phyloP scores from a whole-genome alignment of 2,329 filamentous ascomycete species.

The Nothomitra cinnamomea region DNA sequence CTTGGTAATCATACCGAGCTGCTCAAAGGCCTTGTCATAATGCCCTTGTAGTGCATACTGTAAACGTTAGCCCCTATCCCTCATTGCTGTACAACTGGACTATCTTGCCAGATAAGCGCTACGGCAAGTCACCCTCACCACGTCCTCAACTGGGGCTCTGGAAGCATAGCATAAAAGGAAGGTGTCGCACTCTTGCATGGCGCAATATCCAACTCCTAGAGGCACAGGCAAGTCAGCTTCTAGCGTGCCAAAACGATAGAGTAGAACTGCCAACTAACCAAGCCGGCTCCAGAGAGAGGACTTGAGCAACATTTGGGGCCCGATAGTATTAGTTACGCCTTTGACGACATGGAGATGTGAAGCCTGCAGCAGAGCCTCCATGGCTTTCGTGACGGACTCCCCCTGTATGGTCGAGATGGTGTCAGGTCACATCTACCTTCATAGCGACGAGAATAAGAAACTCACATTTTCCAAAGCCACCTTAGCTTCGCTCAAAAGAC shows the following conservation, averaged over 20 bases:
- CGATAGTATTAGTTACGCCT: constrained; percentile 54
- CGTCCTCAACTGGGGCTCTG: constrained; percentile 56
- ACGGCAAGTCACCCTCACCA: constrained; percentile 56
- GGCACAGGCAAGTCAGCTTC: constrained; percentile 9
- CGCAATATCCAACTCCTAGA: constrained; percentile 34
- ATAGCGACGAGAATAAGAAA: constrained; percentile 22
- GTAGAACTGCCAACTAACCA: constrained; percentile 33
- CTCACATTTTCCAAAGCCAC: constrained; percentile 57
- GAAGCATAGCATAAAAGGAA: constrained; percentile 56
- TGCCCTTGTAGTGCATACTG: constrained; percentile 45
- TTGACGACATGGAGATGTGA: constrained; percentile 68
- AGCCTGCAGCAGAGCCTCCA: constrained; percentile 68
- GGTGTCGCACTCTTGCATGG: constrained; percentile 45
- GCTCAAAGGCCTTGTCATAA: constrained; percentile 49
- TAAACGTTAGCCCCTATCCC: constrained; percentile 5
- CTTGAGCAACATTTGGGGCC: constrained; percentile 54
- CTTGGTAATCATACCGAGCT: constrained; percentile 41
- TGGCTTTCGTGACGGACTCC: constrained; percentile 39
- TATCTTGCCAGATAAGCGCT: constrained; percentile 42
- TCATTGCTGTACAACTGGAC: not conserved
- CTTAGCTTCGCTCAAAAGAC: constrained; percentile 73
- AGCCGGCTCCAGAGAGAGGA: constrained; percentile 62
- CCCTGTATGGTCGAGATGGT: constrained; percentile 25
- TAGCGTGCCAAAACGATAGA: not conserved
- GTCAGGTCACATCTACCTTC: not conserved